Evolutionary conservation across 768 basidiomycete genomes (phyloP).

Genomic region (Tricholoma sp.): DNA sequence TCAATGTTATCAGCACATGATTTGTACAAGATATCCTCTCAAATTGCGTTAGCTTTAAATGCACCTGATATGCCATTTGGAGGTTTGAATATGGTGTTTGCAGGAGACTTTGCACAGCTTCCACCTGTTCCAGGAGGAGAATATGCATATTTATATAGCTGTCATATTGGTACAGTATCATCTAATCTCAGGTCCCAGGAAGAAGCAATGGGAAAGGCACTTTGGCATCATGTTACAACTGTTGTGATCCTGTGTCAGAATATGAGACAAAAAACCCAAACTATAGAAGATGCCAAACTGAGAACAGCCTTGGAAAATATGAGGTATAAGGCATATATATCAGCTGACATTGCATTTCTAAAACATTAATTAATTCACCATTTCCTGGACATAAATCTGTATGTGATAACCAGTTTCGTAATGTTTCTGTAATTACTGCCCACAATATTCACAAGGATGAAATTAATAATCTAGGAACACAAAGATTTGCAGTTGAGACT

Average conservation of each 20-base stretch:
- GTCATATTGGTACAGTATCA: not conserved
- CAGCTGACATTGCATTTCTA: too few species aligned
- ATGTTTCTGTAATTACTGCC: too few species aligned
- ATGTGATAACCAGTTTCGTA: too few species aligned
- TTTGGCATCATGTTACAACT: constrained; percentile 23
- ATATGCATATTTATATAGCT: not conserved
- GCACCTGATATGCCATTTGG: constrained; percentile 22
- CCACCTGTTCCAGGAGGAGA: constrained; percentile 24
- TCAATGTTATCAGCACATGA: constrained; percentile 33
- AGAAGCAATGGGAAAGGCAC: constrained; percentile 12
- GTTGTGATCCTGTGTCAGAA: not conserved
- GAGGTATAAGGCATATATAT: too few species aligned
- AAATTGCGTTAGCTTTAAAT: not conserved
- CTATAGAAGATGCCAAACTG: not conserved
- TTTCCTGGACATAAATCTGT: too few species aligned
- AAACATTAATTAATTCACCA: too few species aligned
- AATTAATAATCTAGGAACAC: too few species aligned
- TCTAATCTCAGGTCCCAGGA: not conserved
- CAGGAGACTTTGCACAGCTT: constrained; percentile 42
- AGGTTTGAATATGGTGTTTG: constrained; percentile 36
- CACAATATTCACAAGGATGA: too few species aligned
- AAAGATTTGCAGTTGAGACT: too few species aligned
- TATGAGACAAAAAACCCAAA: not conserved
- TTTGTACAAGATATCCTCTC: constrained; percentile 19
- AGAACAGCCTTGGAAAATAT: too few species aligned